A percentile compares a stretch with the other conserved stretches of the same genome.
These are phyloP conservation scores for Murraya paniculata DNA, from an alignment of 345 rosid genomes.

Conservation along the genomic window DNA sequence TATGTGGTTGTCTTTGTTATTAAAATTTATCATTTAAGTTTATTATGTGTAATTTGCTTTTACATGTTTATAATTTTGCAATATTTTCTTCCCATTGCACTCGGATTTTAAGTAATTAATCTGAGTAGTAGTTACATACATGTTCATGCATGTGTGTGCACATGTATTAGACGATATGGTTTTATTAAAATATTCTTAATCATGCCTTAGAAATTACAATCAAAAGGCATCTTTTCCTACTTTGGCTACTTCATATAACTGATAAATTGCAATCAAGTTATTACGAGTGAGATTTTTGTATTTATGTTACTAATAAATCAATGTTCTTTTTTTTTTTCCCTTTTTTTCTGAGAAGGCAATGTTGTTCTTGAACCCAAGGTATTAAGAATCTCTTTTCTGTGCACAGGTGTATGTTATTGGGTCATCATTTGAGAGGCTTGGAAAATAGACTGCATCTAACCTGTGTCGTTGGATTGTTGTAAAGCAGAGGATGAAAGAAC, in stretches of 20 bases:
- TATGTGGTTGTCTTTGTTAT: slow-evolving; percentile 22
- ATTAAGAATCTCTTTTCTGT: slow-evolving; percentile 8
- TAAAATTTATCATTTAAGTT: neutral
- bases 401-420: slow-evolving; percentile 91
- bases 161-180: neutral
- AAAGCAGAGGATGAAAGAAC: slow-evolving; percentile 24
- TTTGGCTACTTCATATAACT: neutral
- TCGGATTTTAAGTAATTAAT: neutral
- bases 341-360: neutral
- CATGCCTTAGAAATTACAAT: neutral
- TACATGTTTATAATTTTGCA: neutral
- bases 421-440: slow-evolving; percentile 93
- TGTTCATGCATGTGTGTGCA: neutral
- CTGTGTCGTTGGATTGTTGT: slow-evolving; percentile 89
- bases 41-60: neutral
- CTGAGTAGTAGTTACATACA: neutral
- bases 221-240: neutral
- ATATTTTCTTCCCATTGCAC: neutral
- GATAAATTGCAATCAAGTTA: neutral
- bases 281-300: neutral
- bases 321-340: neutral
- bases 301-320: neutral
- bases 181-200: neutral
- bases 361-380: neutral
- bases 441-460: slow-evolving; percentile 88